Evolutionary conservation across 208 protist genomes (phyloP).

Genomic region (Tritrichomonas foetus): DNA sequence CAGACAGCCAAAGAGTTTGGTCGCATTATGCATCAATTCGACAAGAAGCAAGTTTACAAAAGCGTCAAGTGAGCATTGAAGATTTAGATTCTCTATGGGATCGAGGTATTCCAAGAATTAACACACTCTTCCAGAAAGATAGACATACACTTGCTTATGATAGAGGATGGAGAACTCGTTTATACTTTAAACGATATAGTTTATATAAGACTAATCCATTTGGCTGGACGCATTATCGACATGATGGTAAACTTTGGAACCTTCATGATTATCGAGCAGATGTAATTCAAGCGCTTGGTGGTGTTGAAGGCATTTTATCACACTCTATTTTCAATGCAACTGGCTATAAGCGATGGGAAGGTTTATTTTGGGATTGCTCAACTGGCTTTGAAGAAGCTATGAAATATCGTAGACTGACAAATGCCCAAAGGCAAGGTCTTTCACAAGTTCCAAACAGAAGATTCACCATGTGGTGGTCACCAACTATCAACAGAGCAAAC

Average conservation of each 20-base stretch:
- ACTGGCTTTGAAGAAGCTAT: slow-evolving; percentile 97
- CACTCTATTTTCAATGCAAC: slow-evolving; percentile 99
- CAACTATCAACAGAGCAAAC: slow-evolving; percentile 99
- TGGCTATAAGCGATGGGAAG: slow-evolving; percentile 99
- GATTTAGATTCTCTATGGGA: slow-evolving; percentile 99
- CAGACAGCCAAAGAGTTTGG: slow-evolving; percentile 98
- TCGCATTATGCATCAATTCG: slow-evolving; percentile 94
- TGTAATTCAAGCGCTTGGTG: slow-evolving; percentile 99
- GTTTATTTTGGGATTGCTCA: slow-evolving; percentile 99
- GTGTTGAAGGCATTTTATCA: slow-evolving; percentile 99
- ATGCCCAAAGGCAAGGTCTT: slow-evolving; percentile 98
- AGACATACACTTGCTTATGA: slow-evolving; percentile 98
- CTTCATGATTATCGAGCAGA: slow-evolving; percentile 99
- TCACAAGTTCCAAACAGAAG: slow-evolving; percentile 99
- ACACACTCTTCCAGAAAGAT: slow-evolving; percentile 98
- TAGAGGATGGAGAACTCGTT: slow-evolving; percentile 97
- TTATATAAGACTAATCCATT: slow-evolving; percentile 95
- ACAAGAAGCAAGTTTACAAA: slow-evolving; percentile 90
- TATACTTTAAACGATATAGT: slow-evolving; percentile 97
- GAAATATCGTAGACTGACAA: slow-evolving; percentile 99
- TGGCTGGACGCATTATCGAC: slow-evolving; percentile 98
- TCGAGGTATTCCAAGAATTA: slow-evolving; percentile 98
- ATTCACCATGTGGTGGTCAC: slow-evolving; percentile 99
- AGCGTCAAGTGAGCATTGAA: slow-evolving; percentile 92
- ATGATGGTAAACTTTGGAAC: slow-evolving; percentile 99